These are phyloP conservation scores for Aspergillus conjunctus DNA, from an alignment of 495 filamentous ascomycete genomes.

Conservation along the genomic window DNA sequence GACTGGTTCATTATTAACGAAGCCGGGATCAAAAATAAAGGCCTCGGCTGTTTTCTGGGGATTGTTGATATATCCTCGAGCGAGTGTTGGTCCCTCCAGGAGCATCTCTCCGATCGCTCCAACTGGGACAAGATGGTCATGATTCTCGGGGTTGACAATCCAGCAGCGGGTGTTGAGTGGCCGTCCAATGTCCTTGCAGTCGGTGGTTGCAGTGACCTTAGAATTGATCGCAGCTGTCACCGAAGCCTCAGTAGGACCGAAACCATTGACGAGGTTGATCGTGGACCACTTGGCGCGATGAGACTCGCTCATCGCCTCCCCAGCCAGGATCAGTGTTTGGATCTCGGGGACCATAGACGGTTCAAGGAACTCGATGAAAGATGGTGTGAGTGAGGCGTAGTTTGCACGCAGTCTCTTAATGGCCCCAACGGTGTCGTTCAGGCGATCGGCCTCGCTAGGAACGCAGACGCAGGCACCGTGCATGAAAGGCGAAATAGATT, in stretches of 20 bases:
- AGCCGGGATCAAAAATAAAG: slow-evolving; percentile 47
- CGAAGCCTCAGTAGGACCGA: slow-evolving; percentile 57
- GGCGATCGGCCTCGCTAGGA: slow-evolving; percentile 53
- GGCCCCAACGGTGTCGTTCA: slow-evolving; percentile 48
- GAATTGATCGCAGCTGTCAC: slow-evolving; percentile 44
- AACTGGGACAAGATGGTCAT: slow-evolving; percentile 50
- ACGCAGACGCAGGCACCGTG: slow-evolving; percentile 49
- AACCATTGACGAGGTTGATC: slow-evolving; percentile 60
- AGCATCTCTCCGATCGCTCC: slow-evolving; percentile 53
- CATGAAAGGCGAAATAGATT: slow-evolving; percentile 47
- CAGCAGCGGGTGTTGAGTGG: slow-evolving; percentile 45
- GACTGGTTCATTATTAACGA: slow-evolving; percentile 39
- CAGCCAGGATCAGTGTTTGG: slow-evolving; percentile 48
- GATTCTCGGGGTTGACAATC: slow-evolving; percentile 49
- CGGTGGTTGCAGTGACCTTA: slow-evolving; percentile 34
- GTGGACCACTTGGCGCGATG: too few species aligned
- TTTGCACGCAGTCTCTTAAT: slow-evolving; percentile 52
- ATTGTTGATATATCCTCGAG: slow-evolving; percentile 49
- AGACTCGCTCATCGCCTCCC: slow-evolving; percentile 65
- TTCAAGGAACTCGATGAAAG: slow-evolving; percentile 50
- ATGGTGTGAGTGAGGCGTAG: slow-evolving; percentile 54
- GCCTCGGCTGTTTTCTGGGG: slow-evolving; percentile 44
- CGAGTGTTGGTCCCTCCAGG: slow-evolving; percentile 53
- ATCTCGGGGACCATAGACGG: slow-evolving; percentile 50
- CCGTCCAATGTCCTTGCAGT: slow-evolving; percentile 50